phyloP scores from a whole-genome alignment of 208 protist species.

The Trypanosoma rangeli region DNA sequence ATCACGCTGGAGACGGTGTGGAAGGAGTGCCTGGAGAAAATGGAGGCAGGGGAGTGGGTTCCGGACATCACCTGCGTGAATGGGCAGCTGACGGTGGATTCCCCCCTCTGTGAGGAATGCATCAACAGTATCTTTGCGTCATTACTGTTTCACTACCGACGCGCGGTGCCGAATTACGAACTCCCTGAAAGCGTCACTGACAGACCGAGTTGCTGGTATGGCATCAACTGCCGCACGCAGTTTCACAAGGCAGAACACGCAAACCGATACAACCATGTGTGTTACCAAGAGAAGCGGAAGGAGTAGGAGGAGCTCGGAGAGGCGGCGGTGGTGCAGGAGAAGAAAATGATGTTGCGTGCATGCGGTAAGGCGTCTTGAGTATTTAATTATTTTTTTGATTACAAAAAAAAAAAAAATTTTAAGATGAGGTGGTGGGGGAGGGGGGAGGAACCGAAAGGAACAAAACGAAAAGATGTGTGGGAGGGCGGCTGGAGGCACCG shows the following conservation, averaged over 20 bases:
- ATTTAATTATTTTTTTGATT: background rate
- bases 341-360: no score
- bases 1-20: slow-evolving; percentile 44
- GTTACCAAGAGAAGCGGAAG: slow-evolving; percentile 87
- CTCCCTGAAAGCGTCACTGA: slow-evolving; percentile 60
- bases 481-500: no score
- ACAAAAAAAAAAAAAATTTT: background rate
- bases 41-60: slow-evolving; percentile 48
- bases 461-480: no score
- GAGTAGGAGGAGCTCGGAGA: slow-evolving; percentile 39
- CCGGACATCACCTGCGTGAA: slow-evolving; percentile 62
- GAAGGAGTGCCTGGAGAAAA: slow-evolving; percentile 45
- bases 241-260: slow-evolving; percentile 81
- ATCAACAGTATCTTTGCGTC: slow-evolving; percentile 49
- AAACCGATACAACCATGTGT: slow-evolving; percentile 88
- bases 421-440: background rate
- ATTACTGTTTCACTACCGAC: slow-evolving; percentile 82
- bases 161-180: slow-evolving; percentile 41
- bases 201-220: slow-evolving; percentile 89
- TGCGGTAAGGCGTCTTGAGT: background rate
- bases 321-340: background rate
- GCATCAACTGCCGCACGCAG: slow-evolving; percentile 82
- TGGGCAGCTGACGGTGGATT: slow-evolving; percentile 35
- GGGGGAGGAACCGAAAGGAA: background rate
- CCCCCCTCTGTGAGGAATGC: slow-evolving; percentile 62